Percentiles rank a stretch among this genome's conserved stretches.
Conservation (phyloP, 1,284 basidiomycete genomes). For the Cryptococcus sp. region DNA sequence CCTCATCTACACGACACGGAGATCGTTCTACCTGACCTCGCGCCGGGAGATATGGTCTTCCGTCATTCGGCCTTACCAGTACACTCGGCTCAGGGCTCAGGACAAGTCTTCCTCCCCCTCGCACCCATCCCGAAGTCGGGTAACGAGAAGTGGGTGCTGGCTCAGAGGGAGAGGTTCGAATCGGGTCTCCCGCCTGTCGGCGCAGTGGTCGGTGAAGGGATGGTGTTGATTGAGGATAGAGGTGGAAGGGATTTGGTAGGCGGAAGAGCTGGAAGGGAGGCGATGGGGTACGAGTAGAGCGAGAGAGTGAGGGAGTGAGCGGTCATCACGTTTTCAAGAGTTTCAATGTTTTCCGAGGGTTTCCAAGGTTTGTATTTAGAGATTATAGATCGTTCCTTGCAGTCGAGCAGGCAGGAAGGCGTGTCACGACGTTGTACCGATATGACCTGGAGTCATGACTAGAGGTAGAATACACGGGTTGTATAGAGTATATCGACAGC, state of each 20-base stretch:
- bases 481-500: no score
- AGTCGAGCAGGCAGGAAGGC: no score
- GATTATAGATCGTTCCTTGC: no score
- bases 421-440: no score
- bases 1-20: slow-evolving; percentile 32
- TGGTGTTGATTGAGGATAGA: slow-evolving; percentile 32
- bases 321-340: no score
- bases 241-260: slow-evolving; percentile 24
- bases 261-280: slow-evolving; percentile 28
- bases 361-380: no score
- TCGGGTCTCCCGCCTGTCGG: slow-evolving; percentile 36
- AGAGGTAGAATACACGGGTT: no score
- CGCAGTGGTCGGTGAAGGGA: slow-evolving; percentile 15
- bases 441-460: no score
- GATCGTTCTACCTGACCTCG: slow-evolving; percentile 26
- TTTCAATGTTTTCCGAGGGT: no score
- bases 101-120: slow-evolving; percentile 39
- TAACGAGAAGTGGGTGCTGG: slow-evolving; percentile 25
- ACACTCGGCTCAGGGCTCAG: slow-evolving; percentile 10
- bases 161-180: slow-evolving; percentile 42
- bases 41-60: slow-evolving; percentile 45
- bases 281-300: slow-evolving; percentile 31
- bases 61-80: slow-evolving; percentile 35
- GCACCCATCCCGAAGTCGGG: slow-evolving; percentile 25
- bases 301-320: no score